phyloP scores from a whole-genome alignment of 208 protist species.

The Crithidia fasciculata region DNA sequence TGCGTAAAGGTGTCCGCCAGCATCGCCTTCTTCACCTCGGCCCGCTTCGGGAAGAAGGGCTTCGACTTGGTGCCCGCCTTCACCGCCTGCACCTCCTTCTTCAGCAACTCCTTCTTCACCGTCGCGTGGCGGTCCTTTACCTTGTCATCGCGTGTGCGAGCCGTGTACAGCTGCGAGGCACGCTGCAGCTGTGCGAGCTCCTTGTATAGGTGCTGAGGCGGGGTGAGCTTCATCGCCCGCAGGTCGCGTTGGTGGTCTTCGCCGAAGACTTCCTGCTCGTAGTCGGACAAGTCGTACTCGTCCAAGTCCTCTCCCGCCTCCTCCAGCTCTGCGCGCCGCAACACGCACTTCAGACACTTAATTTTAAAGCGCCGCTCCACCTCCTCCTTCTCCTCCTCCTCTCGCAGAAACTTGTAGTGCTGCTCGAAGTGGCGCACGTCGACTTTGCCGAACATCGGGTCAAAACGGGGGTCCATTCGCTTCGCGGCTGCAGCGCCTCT shows the following conservation, averaged over 20 bases:
- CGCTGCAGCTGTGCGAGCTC: conserved; percentile 79
- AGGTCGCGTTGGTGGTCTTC: conserved; percentile 71
- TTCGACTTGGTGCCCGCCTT: conserved; percentile 69
- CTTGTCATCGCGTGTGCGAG: conserved; percentile 44
- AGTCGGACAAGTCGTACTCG: conserved; percentile 86
- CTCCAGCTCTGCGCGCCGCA: conserved; percentile 78
- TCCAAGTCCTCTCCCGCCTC: conserved; percentile 66
- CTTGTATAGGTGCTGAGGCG: conserved; percentile 43
- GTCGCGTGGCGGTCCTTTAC: conserved; percentile 44
- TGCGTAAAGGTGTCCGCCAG: conserved; percentile 75
- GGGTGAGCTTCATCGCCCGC: conserved; percentile 56
- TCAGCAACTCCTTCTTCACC: conserved; percentile 63
- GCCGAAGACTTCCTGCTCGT: conserved; percentile 80
- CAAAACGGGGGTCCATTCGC: conserved; percentile 80
- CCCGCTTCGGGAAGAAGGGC: conserved; percentile 83
- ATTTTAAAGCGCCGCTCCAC: conserved; percentile 68
- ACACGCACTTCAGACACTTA: conserved; percentile 61
- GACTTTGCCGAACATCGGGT: conserved; percentile 56
- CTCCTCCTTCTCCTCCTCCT: conserved; percentile 79
- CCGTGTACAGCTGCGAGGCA: conserved; percentile 66
- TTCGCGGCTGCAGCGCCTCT: conserved; percentile 6
- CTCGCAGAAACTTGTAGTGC: conserved; percentile 85
- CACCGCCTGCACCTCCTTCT: conserved; percentile 77
- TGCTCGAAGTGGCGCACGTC: conserved; percentile 64
- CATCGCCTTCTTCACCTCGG: conserved; percentile 73